Evolutionary conservation across 148 eudicot genomes (phyloP), one percentile per base, ranked within the genome.

Genomic region (Nyssa sinensis): DNA sequence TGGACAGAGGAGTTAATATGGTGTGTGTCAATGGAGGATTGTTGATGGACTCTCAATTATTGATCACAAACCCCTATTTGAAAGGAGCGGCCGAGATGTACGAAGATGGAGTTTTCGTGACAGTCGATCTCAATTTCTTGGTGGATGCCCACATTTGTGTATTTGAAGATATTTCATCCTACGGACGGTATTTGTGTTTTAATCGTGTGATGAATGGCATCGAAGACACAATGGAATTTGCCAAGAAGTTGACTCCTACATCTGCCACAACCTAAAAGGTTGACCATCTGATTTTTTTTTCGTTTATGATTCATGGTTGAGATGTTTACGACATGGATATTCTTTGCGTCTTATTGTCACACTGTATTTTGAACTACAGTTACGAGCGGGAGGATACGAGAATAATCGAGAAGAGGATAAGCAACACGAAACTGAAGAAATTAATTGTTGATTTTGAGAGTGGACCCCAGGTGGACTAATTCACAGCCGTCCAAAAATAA

Each of bases 31-130:
- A 92, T 21, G 82, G 85, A 0, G 97, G 94, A 10, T 58, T 92
- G 23, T 63, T 81, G 7, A 31, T 90, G 66, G 84, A 77, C 3
- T 82, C 86, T 3, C 80, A 82, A 60, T 73, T 90, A 16, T 74
- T 89, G 0, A 74, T 84, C 19, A 78, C 70, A 0, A 80, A 84
- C 64, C 89, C 94, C 7, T 86, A 87, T 9, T 73, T 91, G 21
- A 87, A 81, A 82, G 97, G 97, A 67, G 94, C 93, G 24, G 96
- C 89, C 49, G 90, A 91, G 79, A 91, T 91, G 96, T 89, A 85
- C 58, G 82, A 84, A 71, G 85, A 86, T 24, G 96, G 96, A 2
- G 88, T 87, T 2, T 63, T 91, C 0, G 91, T 82, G 16, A 78
- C 88, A 16, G 91, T 84, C 8, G 88, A 87, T 83, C 70, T 89